Conservation (phyloP, 306 rosid species). For the Cucumis hystrix region DNA sequence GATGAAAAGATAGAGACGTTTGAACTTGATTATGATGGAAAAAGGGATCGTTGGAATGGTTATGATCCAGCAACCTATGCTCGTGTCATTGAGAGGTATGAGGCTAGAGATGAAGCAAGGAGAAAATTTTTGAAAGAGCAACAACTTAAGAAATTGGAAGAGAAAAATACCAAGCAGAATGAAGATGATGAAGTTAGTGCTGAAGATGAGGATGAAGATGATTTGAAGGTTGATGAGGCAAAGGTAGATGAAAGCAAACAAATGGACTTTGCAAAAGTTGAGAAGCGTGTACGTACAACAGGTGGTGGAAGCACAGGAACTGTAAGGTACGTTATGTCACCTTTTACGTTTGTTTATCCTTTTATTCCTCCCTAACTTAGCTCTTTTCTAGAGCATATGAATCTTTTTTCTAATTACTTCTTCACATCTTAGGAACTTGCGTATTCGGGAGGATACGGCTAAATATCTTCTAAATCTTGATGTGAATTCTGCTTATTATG, state of each 20-base stretch:
- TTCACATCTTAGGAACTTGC: constrained; percentile 26
- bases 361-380: neutral
- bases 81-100: constrained; percentile 31
- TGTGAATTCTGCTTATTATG: constrained; percentile 39
- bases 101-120: constrained; percentile 45
- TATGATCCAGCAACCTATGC: constrained; percentile 44
- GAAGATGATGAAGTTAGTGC: constrained; percentile 22
- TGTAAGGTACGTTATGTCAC: constrained; percentile 25
- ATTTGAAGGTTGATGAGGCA: constrained; percentile 45
- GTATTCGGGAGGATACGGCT: constrained; percentile 42
- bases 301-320: constrained; percentile 65
- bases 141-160: constrained; percentile 36
- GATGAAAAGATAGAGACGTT: constrained; percentile 52
- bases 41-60: constrained; percentile 61
- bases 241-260: constrained; percentile 58
- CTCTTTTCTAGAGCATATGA: neutral
- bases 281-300: constrained; percentile 48
- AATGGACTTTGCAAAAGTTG: constrained; percentile 61
- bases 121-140: constrained; percentile 39
- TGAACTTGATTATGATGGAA: constrained; percentile 61
- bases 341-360: neutral
- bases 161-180: constrained; percentile 24
- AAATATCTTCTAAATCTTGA: constrained; percentile 46
- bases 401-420: neutral
- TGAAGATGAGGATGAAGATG: constrained; percentile 39